phyloP scores from a whole-genome alignment of 2,329 filamentous ascomycete species.

The Colletotrichum ledebouriae region DNA sequence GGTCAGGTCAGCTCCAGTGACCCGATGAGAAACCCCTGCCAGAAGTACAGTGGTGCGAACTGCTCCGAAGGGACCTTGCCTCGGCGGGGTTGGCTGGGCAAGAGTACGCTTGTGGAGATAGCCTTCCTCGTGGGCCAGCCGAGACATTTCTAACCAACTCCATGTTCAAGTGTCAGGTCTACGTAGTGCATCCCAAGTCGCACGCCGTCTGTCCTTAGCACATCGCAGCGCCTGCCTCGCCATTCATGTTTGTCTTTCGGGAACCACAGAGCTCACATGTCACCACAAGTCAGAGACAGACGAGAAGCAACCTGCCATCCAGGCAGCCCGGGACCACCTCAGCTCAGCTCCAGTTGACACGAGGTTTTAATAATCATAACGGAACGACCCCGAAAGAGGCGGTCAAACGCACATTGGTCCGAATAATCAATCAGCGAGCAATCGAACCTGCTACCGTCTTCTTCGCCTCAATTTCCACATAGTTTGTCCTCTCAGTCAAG shows the following conservation, averaged over 20 bases:
- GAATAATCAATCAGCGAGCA: not conserved
- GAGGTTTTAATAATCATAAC: constrained; percentile 21
- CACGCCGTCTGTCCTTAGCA: constrained; percentile 39
- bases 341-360: constrained; percentile 24
- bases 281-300: constrained; percentile 29
- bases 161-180: constrained; percentile 38
- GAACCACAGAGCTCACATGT: constrained; percentile 41
- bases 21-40: not conserved
- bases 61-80: constrained; percentile 16
- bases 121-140: constrained; percentile 20
- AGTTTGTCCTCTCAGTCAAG: not conserved
- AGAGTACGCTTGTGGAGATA: constrained; percentile 40
- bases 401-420: constrained; percentile 25
- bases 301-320: constrained; percentile 8
- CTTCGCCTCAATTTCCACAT: constrained; percentile 19
- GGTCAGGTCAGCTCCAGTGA: constrained; percentile 5
- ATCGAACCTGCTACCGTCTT: constrained; percentile 35
- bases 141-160: constrained; percentile 38
- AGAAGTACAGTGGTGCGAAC: constrained; percentile 10
- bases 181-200: constrained; percentile 26
- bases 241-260: constrained; percentile 23
- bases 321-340: constrained; percentile 31
- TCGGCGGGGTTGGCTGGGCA: constrained; percentile 2
- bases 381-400: constrained; percentile 35
- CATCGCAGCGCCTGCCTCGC: constrained; percentile 7